Base-by-base conservation (phyloP, 805 yeast species). In the Suhomyces emberorum region DNA sequence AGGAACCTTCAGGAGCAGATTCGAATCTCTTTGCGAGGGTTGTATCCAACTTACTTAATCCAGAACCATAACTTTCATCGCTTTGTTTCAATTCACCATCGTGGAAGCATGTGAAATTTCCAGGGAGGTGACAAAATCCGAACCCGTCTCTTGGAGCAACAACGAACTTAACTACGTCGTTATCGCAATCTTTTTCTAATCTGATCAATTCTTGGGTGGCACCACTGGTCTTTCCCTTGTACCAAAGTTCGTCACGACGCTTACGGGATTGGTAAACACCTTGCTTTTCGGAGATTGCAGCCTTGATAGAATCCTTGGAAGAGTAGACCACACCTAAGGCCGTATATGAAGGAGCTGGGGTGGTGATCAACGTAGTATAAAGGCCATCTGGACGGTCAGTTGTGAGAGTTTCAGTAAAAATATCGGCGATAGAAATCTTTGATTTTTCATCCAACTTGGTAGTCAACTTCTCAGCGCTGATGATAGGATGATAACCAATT, bases 221-320 rank as follows among this genome's bases (percentile, higher is more conserved):
- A 15, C 98, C 98, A n/a, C 95, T 84, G 2, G 96, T 86, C 38
- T 83, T 83, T 20, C 98, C 98, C 61, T 93, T 93, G 59, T 81
- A 84, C 98, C 98, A 93, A 41, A 93, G 72, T 29, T 95, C 98
- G 43, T 87, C 80, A 15, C 54, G 52, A 35, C 74, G 63, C 52
- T 83, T 81, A 51, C 98, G 81, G 7, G 96, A 87, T 61, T 84
- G 96, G 63, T 93, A 93, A 2, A 93, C 96, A 39, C 98, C 98
- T 7, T 86, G 79, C 33, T 77, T 74, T 15, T 86, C 82, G 42
- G 77, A 77, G 48, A 93, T 76, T 9, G 98, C 93, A 51, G 84
- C 89, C 29, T 74, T 63, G 51, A 93, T 79, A 22, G 96, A 86
- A 49, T 83, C 88, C 28, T 63, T 63, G 0, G 96, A 87, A 0